Base-by-base conservation (phyloP, 441 rosid genomes). In the Kokia cookei region DNA sequence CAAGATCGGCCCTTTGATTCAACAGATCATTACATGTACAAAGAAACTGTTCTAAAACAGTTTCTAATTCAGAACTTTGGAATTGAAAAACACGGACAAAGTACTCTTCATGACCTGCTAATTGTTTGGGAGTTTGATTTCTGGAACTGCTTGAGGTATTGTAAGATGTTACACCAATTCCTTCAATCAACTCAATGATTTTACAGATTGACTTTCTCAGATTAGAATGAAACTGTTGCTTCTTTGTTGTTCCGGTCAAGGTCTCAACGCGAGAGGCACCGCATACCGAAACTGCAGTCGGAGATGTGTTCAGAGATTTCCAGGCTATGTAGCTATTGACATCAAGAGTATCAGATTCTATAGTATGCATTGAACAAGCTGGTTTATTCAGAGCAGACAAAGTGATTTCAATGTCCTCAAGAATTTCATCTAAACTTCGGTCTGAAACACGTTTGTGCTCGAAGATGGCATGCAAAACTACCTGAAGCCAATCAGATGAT, bases 401-500 rank as follows among this genome's bases (percentile, higher is more conserved):
- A 76, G 98, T 90, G 64, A 90, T 93, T 74, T 83, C 86, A 48
- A 91, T 81, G 81, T 94, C 97, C 77, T 89, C 91, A 7, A 93
- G 85, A 54, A 95, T 84, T 51, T 89, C 91, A 42, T 55, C 80
- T 22, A 75, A 71, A 75, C 85, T 61, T 71, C 83, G 87, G 63
- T 87, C 83, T 4, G 99, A 87, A 75, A 89, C 82, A 47, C 79
- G 83, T 69, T 80, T 81, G 74, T 93, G 92, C 85, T 88, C 84
- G 32, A 80, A 70, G 51, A 91, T 82, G 78, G 96, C 95, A 19
- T 81, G 86, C 81, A 95, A 72, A 71, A 93, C 96, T 67, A 83
- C 94, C 85, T 93, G 98, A 78, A 95, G 89, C 94, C 94, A 90
- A 43, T 88, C 90, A 45, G 84, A 88, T 64, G 89, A 76, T 58